phyloP scores from a whole-genome alignment of 2,329 filamentous ascomycete genomes.

The Zalaria obscura region DNA sequence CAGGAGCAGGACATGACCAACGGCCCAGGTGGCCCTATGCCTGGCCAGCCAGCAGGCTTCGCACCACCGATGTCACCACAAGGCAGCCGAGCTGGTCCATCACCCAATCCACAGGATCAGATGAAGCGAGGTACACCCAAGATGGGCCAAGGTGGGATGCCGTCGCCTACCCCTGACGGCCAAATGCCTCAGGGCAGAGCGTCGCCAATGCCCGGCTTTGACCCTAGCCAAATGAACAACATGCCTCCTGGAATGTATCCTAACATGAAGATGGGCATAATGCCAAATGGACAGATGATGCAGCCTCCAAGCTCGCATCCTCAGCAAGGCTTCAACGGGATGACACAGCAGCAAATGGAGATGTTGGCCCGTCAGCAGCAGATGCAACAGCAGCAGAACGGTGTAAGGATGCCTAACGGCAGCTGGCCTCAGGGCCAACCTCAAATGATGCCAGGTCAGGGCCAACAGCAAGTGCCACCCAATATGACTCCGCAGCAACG shows the following conservation, averaged over 20 bases:
- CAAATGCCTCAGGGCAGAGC: constrained; percentile 47
- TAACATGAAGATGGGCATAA: constrained; percentile 41
- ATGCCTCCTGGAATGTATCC: constrained; percentile 18
- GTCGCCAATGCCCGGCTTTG: constrained; percentile 48
- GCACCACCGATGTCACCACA: constrained; percentile 49
- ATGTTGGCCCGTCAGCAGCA: constrained; percentile 18
- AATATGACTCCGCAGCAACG: constrained; percentile 60
- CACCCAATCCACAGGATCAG: constrained; percentile 63
- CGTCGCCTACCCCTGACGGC: constrained; percentile 58
- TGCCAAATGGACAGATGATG: constrained; percentile 41
- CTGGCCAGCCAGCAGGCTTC: constrained; percentile 33
- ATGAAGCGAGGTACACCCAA: constrained; percentile 68
- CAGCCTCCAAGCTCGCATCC: constrained; percentile 49
- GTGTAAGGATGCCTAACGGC: constrained; percentile 22
- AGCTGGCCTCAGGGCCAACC: constrained; percentile 18
- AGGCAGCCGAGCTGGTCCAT: constrained; percentile 55
- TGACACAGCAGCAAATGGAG: constrained; percentile 38
- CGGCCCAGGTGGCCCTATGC: constrained; percentile 28
- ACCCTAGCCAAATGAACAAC: constrained; percentile 33
- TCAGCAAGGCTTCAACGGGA: constrained; percentile 36
- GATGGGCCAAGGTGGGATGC: constrained; percentile 53
- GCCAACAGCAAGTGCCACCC: constrained; percentile 35
- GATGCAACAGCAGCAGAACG: constrained; percentile 13
- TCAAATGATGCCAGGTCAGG: constrained; percentile 25
- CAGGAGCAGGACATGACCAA: constrained; percentile 58